A percentile compares a stretch with the other conserved stretches of the same genome.
Evolutionary conservation across 1,284 basidiomycete species (phyloP).

Genomic region (Ceratobasidium sp.): DNA sequence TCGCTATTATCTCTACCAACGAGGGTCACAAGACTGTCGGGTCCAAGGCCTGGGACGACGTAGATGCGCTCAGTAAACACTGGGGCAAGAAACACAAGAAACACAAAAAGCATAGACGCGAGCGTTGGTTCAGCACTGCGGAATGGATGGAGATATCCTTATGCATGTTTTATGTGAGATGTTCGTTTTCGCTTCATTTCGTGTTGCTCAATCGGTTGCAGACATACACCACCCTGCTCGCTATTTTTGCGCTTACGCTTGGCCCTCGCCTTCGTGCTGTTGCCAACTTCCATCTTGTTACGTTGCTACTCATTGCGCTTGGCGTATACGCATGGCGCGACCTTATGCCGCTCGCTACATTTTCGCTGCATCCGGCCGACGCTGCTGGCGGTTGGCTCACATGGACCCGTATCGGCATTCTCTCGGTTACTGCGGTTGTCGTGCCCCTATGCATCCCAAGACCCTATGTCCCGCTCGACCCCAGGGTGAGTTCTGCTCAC

Average conservation of each 20-base stretch:
- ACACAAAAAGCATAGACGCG: constrained; percentile 30
- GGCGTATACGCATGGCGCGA: constrained; percentile 66
- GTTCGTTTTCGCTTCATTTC: not conserved
- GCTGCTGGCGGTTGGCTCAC: constrained; percentile 52
- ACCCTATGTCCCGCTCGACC: constrained; percentile 57
- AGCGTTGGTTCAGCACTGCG: constrained; percentile 39
- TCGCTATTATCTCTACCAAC: constrained; percentile 22
- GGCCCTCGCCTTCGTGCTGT: constrained; percentile 19
- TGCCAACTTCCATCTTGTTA: constrained; percentile 51
- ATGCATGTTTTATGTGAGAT: constrained; percentile 44
- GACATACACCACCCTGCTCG: constrained; percentile 48
- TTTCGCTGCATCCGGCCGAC: constrained; percentile 55
- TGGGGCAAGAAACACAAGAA: constrained; percentile 42
- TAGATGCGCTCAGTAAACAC: constrained; percentile 38
- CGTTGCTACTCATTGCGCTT: constrained; percentile 56
- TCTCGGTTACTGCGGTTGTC: constrained; percentile 55
- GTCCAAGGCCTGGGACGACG: constrained; percentile 15
- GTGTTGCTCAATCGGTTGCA: constrained; percentile 30
- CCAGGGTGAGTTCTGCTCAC: constrained; percentile 40
- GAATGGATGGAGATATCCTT: constrained; percentile 45
- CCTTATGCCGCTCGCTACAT: constrained; percentile 66
- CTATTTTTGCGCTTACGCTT: constrained; percentile 41
- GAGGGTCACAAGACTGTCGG: constrained; percentile 31
- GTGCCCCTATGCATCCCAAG: constrained; percentile 60
- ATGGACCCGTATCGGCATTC: constrained; percentile 54